Conservation (phyloP, 805 yeast species). For the Torulaspora quercuum region DNA sequence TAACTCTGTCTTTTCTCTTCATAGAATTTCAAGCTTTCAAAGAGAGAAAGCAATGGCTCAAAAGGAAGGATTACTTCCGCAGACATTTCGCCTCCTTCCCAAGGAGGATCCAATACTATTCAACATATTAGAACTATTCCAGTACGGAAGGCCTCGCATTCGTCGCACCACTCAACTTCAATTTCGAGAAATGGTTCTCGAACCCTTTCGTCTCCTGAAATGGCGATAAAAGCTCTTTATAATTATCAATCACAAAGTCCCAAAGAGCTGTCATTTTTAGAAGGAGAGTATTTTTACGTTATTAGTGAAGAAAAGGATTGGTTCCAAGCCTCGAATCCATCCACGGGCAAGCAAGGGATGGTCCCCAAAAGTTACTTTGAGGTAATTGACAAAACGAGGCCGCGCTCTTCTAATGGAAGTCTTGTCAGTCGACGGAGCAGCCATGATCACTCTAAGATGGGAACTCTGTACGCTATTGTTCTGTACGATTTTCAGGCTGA, state of each 20-base stretch:
- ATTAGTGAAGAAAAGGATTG: conserved; percentile 62
- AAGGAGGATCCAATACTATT: conserved; percentile 19
- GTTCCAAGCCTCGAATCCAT: conserved; percentile 88
- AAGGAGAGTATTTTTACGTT: conserved; percentile 90
- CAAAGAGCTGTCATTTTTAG: conserved; percentile 71
- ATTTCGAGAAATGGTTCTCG: conserved; percentile 16
- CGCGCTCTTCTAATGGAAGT: conserved; percentile 26
- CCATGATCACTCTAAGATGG: conserved; percentile 23
- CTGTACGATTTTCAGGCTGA: conserved; percentile 81
- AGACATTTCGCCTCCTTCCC: conserved; percentile 36
- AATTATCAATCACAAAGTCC: conserved; percentile 76
- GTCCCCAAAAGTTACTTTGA: conserved; percentile 87
- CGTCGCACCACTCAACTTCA: conserved; percentile 21
- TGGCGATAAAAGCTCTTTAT: conserved; percentile 77
- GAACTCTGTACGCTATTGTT: conserved; percentile 76
- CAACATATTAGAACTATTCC: conserved; percentile 31
- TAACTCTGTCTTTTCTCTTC: too few relatives aligned
- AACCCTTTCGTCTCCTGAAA: conserved; percentile 49
- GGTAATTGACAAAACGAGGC: conserved; percentile 60
- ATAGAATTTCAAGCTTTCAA: conserved; percentile 31
- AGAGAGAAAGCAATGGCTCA: conserved; percentile 28
- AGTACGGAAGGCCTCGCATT: conserved; percentile 15
- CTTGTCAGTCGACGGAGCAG: conserved; percentile 17
- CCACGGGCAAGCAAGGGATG: conserved; percentile 70
- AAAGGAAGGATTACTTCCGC: conserved; percentile 35